Conservation (phyloP, 306 rosid genomes). For the Medicago lupulina region DNA sequence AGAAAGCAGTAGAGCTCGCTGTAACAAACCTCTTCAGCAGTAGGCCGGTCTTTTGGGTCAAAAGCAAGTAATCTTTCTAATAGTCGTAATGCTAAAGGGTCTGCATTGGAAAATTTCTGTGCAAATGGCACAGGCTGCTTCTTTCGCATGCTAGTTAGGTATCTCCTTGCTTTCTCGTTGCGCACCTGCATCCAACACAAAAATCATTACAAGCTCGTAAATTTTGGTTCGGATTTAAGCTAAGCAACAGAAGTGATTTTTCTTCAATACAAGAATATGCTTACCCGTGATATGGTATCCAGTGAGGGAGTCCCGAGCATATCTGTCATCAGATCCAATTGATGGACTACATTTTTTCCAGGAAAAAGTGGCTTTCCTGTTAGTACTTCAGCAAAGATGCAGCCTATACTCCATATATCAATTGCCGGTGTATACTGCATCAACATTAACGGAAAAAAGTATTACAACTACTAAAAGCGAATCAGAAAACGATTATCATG, state of each 20-base stretch:
- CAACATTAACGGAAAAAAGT: slow-evolving; percentile 19
- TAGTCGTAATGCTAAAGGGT: slow-evolving; percentile 84
- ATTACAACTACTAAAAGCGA: neutral
- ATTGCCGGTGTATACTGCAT: slow-evolving; percentile 94
- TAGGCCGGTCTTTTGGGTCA: slow-evolving; percentile 96
- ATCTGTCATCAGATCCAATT: slow-evolving; percentile 96
- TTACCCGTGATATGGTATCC: slow-evolving; percentile 94
- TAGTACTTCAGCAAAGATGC: slow-evolving; percentile 92
- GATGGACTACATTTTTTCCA: slow-evolving; percentile 98
- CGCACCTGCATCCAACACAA: slow-evolving; percentile 69
- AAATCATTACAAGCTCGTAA: neutral
- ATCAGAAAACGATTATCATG: neutral
- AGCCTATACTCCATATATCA: slow-evolving; percentile 98
- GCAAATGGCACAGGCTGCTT: slow-evolving; percentile 77
- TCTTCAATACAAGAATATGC: neutral
- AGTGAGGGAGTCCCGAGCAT: slow-evolving; percentile 90
- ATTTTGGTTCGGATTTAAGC: neutral
- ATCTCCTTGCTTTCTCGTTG: slow-evolving; percentile 92
- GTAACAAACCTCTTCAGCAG: slow-evolving; percentile 89
- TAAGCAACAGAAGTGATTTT: neutral
- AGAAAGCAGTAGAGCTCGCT: neutral
- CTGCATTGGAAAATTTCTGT: slow-evolving; percentile 85
- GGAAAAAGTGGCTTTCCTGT: slow-evolving; percentile 97
- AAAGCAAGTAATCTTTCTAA: slow-evolving; percentile 87
- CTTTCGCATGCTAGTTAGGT: slow-evolving; percentile 93